Base-by-base conservation (phyloP, 23 red algal genomes). In the Chondrus crispus region DNA sequence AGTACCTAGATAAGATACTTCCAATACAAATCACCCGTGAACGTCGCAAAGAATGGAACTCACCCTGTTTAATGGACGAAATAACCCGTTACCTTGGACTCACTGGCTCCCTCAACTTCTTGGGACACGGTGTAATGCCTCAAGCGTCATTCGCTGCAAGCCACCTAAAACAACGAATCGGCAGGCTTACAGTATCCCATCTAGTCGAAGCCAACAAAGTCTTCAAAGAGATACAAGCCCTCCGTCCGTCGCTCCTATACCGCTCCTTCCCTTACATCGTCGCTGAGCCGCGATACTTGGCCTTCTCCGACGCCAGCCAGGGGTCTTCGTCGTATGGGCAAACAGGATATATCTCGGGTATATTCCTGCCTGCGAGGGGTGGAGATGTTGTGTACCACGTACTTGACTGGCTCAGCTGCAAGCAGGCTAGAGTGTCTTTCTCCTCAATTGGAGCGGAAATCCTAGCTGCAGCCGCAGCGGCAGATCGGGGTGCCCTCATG, bases 71-170 rank as follows among this genome's bases (percentile, higher is more conserved):
- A 5, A 19, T 3, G 8, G 29, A 33, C 2, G 85, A 89, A 60
- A n/a, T 43, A 2, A 89, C 28, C 20, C 2, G 3, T 12, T 89
- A 72, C 35, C 70, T 78, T 9, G 41, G 13, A 3, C 49, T 89
- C 11, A 45, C 69, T 19, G 64, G 85, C 5, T 78, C 85, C 4
- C 72, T 89, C 20, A 89, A 76, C 39, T 89, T 89, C 24, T 24
- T 89, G 4, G 85, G 69, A 1, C 85, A 89, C 30, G 85, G 69
- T 39, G 47, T 79, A 11, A 24, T 89, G 30, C 49, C 66, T 3
- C 85, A 89, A 68, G 39, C 85, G 9, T 35, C 44, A 43, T 89
- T 89, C 35, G 85, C 85, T 46, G 85, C 85, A 13, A 89, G 85
- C 68, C 60, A 79, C 43, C 70, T 89, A 16, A 66, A 89, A 35